phyloP scores from a whole-genome alignment of 176 grass and related monocot species.

The Rhynchospora pubera region DNA sequence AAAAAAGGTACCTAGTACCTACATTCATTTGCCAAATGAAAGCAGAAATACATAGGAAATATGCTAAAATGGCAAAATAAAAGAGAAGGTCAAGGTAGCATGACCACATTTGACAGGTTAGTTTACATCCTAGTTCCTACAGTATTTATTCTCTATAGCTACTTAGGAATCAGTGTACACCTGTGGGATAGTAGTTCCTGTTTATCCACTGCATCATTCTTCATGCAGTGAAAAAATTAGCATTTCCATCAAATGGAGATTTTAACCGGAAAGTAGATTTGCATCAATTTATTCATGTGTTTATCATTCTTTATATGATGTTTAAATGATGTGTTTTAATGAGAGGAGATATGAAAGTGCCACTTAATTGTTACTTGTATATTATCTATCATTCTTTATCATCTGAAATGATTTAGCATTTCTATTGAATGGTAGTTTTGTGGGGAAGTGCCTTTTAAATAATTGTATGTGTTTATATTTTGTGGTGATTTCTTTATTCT shows the following conservation, averaged over 20 bases:
- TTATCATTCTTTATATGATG: neutral
- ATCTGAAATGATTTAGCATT: neutral
- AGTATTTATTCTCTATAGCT: neutral
- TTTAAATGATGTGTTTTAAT: neutral
- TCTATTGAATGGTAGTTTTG: neutral
- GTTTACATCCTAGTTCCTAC: neutral
- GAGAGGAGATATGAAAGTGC: neutral
- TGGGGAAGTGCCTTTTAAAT: neutral
- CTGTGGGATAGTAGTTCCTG: neutral
- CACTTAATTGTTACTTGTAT: neutral
- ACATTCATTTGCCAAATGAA: neutral
- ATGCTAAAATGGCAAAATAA: neutral
- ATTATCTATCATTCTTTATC: neutral
- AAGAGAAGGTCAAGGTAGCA: neutral
- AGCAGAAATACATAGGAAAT: neutral
- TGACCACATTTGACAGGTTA: neutral
- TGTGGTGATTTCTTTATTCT: neutral
- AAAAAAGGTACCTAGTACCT: neutral
- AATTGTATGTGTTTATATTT: neutral
- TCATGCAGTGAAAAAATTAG: neutral
- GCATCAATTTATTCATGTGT: neutral
- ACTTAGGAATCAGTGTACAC: neutral
- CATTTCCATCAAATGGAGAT: neutral
- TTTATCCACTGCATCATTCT: neutral
- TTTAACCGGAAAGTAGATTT: neutral